phyloP scores from a whole-genome alignment of 1,139 yeast genomes.

The Candida glucosophila region DNA sequence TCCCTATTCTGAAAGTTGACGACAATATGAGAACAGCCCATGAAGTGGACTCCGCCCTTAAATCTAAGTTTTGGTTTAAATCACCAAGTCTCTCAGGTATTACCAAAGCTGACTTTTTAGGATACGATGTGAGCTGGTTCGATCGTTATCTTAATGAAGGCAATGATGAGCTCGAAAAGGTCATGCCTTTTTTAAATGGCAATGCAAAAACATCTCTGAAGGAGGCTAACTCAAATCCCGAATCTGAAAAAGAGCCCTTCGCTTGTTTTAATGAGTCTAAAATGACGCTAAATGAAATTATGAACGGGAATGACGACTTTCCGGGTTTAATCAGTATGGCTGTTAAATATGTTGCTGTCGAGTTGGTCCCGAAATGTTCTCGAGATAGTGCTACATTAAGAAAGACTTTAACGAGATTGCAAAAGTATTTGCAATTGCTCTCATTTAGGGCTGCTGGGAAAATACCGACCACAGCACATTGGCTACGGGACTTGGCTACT shows the following conservation, averaged over 20 bases:
- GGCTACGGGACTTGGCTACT: conserved; percentile 58
- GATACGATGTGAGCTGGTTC: conserved; percentile 39
- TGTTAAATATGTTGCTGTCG: conserved; percentile 30
- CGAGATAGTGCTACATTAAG: conserved; percentile 15
- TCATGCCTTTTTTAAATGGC: conserved; percentile 47
- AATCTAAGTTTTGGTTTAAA: conserved; percentile 63
- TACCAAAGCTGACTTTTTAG: conserved; percentile 21
- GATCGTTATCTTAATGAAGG: conserved; percentile 31
- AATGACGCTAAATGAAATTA: conserved; percentile 56
- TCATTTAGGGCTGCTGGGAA: conserved; percentile 74
- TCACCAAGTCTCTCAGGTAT: conserved; percentile 30
- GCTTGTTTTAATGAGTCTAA: conserved; percentile 14
- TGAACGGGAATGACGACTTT: conserved; percentile 52
- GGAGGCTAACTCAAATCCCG: conserved; percentile 44
- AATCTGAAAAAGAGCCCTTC: conserved; percentile 14
- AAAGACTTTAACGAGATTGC: conserved; percentile 20
- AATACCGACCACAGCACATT: conserved; percentile 70
- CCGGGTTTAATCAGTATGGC: conserved; percentile 35
- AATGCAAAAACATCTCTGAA: conserved; percentile 6
- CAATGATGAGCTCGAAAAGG: conserved; percentile 22
- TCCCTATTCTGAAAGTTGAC: conserved; percentile 80
- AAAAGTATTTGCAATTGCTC: conserved; percentile 56
- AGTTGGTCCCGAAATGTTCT: conserved; percentile 21
- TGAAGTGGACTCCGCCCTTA: conserved; percentile 54
- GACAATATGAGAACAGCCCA: conserved; percentile 84